Percentiles rank a stretch among this genome's conserved stretches.
These are phyloP conservation scores for Millerozyma miso DNA, from an alignment of 805 yeast species.

Conservation along the genomic window DNA sequence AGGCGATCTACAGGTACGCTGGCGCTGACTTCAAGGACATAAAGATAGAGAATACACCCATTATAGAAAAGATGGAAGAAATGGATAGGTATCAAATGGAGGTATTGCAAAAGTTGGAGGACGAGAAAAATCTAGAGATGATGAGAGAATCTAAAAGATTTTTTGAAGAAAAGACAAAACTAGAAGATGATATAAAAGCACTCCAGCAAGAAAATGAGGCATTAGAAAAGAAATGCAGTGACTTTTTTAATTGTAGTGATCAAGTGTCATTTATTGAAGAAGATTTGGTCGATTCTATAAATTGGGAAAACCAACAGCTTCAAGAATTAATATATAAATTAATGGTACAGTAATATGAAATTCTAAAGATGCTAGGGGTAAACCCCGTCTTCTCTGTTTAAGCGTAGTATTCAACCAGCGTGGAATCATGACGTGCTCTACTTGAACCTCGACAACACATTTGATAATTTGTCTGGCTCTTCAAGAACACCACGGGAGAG, in stretches of 20 bases:
- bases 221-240: neutral
- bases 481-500: constrained; percentile 44
- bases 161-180: constrained; percentile 2
- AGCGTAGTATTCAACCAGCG: too few species aligned
- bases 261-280: constrained; percentile 9
- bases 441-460: constrained; percentile 47
- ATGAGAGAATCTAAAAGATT: constrained; percentile 3
- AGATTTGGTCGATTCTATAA: constrained; percentile 13
- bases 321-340: constrained; percentile 14
- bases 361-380: neutral
- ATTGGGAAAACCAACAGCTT: constrained; percentile 20
- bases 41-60: neutral
- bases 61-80: neutral
- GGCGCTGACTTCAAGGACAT: constrained; percentile 5
- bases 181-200: constrained; percentile 1
- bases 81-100: neutral
- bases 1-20: constrained; percentile 8
- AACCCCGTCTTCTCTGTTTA: too few species aligned
- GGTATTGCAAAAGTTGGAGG: neutral
- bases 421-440: too few species aligned
- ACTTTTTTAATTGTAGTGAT: neutral
- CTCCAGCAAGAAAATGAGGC: constrained; percentile 1
- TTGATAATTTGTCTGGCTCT: constrained; percentile 49
- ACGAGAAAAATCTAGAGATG: constrained; percentile 5
- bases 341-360: constrained; percentile 5